Conservation (phyloP, 1,284 basidiomycete genomes). For the Rhodotorula glutinis region DNA sequence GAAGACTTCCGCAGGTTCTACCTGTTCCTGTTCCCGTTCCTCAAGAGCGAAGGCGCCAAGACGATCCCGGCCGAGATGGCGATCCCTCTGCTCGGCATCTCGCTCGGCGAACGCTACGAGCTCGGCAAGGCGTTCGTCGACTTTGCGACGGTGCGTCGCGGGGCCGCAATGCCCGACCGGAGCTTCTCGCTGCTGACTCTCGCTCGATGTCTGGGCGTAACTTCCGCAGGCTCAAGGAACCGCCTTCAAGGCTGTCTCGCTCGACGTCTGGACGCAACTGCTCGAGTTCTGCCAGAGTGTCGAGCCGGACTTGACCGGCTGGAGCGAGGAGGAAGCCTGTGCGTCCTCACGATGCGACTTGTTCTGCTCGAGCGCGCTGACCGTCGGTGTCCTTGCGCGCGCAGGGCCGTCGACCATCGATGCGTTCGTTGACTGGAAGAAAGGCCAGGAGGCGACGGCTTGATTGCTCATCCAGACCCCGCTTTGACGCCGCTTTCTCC, state of each 20-base stretch:
- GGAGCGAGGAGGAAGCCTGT: conserved; percentile 38
- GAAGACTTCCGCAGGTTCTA: conserved; percentile 25
- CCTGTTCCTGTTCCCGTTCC: conserved; percentile 26
- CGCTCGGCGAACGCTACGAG: conserved; percentile 14
- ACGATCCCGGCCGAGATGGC: conserved; percentile 18
- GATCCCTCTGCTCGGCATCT: conserved; percentile 12
- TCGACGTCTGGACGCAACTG: conserved; percentile 33
- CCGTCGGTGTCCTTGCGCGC: not conserved
- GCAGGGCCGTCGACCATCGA: conserved; percentile 38
- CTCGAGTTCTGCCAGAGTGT: conserved; percentile 24
- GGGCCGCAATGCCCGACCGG: too few relatives aligned
- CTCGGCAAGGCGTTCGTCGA: conserved; percentile 30
- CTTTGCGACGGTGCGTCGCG: conserved; percentile 18
- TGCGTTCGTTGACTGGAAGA: conserved; percentile 38
- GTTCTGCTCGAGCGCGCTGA: not conserved
- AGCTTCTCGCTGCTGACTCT: not conserved
- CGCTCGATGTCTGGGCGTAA: too few relatives aligned
- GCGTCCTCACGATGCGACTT: not conserved
- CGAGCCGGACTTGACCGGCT: conserved; percentile 22
- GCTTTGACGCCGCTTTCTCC: not conserved
- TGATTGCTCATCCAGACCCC: not conserved
- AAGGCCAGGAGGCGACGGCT: conserved; percentile 5
- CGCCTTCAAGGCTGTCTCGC: conserved; percentile 29
- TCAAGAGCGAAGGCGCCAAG: conserved; percentile 34
- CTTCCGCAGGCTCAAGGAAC: conserved; percentile 19